Percentiles rank a stretch among this genome's conserved stretches.
These are phyloP conservation scores for Eragrostis tef DNA, from an alignment of 202 grass and related monocot species.

Conservation along the genomic window DNA sequence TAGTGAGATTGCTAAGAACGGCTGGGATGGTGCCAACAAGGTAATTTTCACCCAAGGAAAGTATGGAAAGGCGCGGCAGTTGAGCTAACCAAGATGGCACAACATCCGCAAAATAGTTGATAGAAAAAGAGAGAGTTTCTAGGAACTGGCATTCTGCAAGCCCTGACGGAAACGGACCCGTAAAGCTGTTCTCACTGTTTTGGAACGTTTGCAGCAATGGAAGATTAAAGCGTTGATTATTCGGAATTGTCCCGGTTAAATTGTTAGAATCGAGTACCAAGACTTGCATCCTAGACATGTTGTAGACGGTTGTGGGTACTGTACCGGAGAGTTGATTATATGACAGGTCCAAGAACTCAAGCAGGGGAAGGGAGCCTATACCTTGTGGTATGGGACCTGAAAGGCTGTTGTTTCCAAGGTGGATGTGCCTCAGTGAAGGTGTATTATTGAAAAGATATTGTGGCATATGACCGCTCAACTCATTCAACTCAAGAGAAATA, in stretches of 20 bases:
- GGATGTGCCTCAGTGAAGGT: not conserved
- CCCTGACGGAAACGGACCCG: not conserved
- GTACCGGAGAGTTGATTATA: slow-evolving; percentile 3
- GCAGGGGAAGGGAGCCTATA: not conserved
- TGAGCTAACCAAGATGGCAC: slow-evolving; percentile 20
- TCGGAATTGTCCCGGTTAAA: not conserved
- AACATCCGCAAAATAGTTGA: not conserved
- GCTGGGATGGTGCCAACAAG: slow-evolving; percentile 10
- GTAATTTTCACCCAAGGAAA: not conserved
- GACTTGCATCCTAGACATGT: slow-evolving; percentile 30
- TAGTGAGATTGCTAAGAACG: slow-evolving; percentile 8
- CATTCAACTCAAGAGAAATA: not conserved
- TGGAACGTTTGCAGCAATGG: fast-evolving
- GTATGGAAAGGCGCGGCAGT: fast-evolving
- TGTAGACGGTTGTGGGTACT: slow-evolving; percentile 23
- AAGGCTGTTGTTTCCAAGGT: not conserved
- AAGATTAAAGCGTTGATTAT: slow-evolving; percentile 4
- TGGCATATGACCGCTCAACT: not conserved
- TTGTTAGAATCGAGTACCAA: too few relatives aligned
- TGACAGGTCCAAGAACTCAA: not conserved
- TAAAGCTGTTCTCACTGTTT: not conserved
- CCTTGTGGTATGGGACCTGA: not conserved
- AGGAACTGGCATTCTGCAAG: not conserved
- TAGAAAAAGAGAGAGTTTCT: not conserved
- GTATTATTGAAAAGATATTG: not conserved